Conservation (phyloP, 2,329 filamentous ascomycete genomes). For the Colletotrichum australisinense region DNA sequence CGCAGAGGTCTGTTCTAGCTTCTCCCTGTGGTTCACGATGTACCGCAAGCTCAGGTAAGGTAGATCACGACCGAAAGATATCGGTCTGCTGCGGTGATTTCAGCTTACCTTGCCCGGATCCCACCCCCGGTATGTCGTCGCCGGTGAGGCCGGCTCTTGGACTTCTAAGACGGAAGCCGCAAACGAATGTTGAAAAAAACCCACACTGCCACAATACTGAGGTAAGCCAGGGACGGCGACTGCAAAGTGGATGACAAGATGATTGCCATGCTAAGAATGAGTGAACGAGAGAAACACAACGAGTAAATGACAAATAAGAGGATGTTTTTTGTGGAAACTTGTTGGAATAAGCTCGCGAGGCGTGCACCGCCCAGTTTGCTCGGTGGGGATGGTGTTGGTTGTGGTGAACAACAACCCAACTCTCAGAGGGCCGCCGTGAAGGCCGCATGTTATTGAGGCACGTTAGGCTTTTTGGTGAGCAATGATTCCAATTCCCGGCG, state of each 20-base stretch:
- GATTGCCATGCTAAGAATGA: too few species aligned
- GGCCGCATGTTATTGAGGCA: neutral
- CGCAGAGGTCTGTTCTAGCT: neutral
- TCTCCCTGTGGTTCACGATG: neutral
- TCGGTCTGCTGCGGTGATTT: neutral
- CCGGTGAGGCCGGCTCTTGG: neutral
- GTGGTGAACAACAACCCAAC: neutral
- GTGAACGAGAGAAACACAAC: neutral
- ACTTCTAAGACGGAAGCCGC: neutral
- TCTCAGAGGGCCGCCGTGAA: too few species aligned
- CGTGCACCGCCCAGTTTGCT: slow-evolving; percentile 9
- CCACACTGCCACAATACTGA: neutral
- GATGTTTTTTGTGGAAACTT: neutral
- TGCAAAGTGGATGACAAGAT: neutral
- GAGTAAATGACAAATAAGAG: neutral
- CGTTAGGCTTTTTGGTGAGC: neutral
- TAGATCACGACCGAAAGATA: neutral
- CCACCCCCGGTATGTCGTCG: slow-evolving; percentile 8
- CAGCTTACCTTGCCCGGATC: neutral
- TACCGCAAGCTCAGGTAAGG: too few species aligned
- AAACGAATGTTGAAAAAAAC: neutral
- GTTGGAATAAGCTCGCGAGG: neutral
- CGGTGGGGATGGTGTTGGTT: neutral
- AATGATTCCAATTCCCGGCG: neutral
- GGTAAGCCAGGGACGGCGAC: neutral